These are phyloP conservation scores for Hanseniaspora taiwanica DNA, from an alignment of 805 yeast genomes.

Conservation along the genomic window DNA sequence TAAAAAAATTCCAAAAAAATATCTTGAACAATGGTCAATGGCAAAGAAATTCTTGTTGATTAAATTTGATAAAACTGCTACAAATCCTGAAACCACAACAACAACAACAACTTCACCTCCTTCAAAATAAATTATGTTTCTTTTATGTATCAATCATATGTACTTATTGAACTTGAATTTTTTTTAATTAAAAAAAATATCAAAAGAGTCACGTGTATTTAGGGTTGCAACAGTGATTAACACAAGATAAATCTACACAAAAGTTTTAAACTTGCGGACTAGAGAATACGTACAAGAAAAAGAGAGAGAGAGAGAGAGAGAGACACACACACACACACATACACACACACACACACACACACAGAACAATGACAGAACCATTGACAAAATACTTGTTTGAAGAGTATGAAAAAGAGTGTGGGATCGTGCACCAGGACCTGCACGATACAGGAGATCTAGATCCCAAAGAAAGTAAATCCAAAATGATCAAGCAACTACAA, in stretches of 20 bases:
- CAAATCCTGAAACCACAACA: too few relatives aligned
- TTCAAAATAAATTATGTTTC: too few relatives aligned
- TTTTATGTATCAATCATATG: too few relatives aligned
- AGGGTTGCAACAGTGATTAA: too few relatives aligned
- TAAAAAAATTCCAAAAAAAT: conserved; percentile 22
- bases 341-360: not conserved
- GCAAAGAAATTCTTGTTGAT: conserved; percentile 29
- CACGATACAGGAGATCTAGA: too few relatives aligned
- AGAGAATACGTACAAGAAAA: too few relatives aligned
- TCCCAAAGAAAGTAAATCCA: conserved; percentile 24
- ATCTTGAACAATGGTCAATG: conserved; percentile 26
- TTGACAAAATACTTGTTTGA: not conserved
- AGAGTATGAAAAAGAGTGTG: not conserved
- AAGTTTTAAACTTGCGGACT: too few relatives aligned
- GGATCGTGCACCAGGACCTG: not conserved
- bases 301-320: not conserved
- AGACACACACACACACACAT: not conserved
- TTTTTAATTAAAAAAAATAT: too few relatives aligned
- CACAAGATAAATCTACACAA: too few relatives aligned
- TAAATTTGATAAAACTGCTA: conserved; percentile 27
- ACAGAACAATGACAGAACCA: not conserved
- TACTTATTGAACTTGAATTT: too few relatives aligned
- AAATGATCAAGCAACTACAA: conserved; percentile 25
- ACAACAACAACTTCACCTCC: too few relatives aligned
- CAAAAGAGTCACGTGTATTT: too few relatives aligned